Conservation (phyloP, 208 protist genomes). For the Naegleria fowleri region DNA sequence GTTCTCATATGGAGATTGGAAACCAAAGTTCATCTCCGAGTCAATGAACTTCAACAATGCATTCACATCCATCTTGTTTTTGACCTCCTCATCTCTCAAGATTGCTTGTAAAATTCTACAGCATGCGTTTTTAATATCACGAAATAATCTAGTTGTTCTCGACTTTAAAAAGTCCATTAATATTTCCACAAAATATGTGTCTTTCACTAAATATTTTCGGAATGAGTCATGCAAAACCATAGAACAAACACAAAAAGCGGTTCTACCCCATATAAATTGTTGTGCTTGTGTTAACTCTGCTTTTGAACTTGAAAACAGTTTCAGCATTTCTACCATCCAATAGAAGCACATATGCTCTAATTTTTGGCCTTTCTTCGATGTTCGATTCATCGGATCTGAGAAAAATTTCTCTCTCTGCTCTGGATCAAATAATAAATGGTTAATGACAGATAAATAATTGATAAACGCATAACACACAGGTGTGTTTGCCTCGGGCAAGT, state of each 20-base stretch:
- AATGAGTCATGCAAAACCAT: background rate
- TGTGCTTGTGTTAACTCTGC: background rate
- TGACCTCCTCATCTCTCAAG: background rate
- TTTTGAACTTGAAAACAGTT: background rate
- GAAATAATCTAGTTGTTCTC: background rate
- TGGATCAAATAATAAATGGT: background rate
- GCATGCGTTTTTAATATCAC: background rate
- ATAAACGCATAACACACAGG: background rate
- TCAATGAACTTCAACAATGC: background rate
- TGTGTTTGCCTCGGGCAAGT: background rate
- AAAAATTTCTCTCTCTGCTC: background rate
- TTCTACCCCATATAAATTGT: background rate
- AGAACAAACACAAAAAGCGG: background rate
- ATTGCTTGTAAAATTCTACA: background rate
- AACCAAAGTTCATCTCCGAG: background rate
- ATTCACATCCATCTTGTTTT: background rate
- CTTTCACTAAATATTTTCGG: background rate
- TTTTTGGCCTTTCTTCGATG: background rate
- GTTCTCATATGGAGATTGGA: too few relatives aligned
- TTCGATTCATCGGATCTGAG: background rate
- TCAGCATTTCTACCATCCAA: background rate
- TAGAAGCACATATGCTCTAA: background rate
- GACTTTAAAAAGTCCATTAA: background rate
- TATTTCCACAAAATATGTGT: background rate
- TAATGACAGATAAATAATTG: background rate